Base-by-base conservation (phyloP, 179 eudicot species). In the Silene vulgaris region DNA sequence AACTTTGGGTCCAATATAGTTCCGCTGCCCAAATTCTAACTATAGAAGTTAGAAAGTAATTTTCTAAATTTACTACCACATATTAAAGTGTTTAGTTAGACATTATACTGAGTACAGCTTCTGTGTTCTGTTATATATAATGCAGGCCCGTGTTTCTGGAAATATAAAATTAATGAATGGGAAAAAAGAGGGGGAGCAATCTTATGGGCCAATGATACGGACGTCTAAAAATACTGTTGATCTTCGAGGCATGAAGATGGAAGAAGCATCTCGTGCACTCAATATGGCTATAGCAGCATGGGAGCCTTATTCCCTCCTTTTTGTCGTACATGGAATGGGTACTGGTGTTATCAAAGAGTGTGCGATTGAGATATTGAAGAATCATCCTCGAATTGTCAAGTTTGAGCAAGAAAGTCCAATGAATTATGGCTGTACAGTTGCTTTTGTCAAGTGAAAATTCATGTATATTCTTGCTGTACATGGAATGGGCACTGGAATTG, bases 401-500 rank as follows among this genome's bases (percentile, higher is more conserved):
- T 90, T 94, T 82, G 97, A 92, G 77, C 96, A 90, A 84, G 97
- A 94, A 75, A 91, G 90, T 83, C 88, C 92, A 5, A 81, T 85
- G 89, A 94, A 94, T 79, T 92, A 89, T 81, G 98, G 97, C n/a
- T 94, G 97, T 84, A 94, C 97, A 73, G 91, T 90, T 83, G 98
- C 97, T 72, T 88, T 82, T 87, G 84, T 94, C 68, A 90, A 92
- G 77, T 94, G 80, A 90, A 76, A 20, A 0, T 37, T 23, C 64
- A 30, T 56, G 52, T 17, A 29, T 8, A 70, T 94, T 59, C 90
- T 86, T 77, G 76, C 90, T 32, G 82, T 94, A 76, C 98, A 92
- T 69, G 97, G 96, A 48, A 89, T 90, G 96, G 96, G 98, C 76
- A 89, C 96, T 61, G 97, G 98, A 52, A 87, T 80, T 70, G 75